phyloP scores from a whole-genome alignment of 163 green algal species.

The Scenedesmus sp. region DNA sequence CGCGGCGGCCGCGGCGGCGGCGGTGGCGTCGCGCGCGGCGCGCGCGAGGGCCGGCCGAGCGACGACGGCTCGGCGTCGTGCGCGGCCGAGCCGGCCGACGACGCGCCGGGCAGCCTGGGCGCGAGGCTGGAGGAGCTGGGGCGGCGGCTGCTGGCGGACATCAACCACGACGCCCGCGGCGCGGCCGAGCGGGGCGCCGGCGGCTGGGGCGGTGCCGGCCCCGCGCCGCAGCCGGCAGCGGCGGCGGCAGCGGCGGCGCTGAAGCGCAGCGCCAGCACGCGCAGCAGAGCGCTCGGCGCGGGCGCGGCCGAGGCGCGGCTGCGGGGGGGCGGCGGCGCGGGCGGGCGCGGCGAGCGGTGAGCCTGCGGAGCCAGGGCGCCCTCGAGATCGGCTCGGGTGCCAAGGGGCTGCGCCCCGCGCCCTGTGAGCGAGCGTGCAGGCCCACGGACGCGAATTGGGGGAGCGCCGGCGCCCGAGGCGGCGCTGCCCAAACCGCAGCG shows the following conservation, averaged over 20 bases:
- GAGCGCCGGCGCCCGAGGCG: too few species aligned
- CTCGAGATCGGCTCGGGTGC: background rate
- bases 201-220: background rate
- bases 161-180: conserved; percentile 25
- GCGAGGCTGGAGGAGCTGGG: conserved; percentile 55
- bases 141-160: conserved; percentile 44
- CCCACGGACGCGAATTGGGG: too few species aligned
- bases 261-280: conserved; percentile 16
- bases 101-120: conserved; percentile 49
- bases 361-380: too few species aligned
- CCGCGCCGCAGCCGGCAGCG: background rate
- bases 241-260: conserved; percentile 5
- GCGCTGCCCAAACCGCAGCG: too few species aligned
- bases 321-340: background rate
- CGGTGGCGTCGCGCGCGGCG: background rate
- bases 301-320: background rate
- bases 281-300: background rate
- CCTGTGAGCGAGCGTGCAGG: background rate
- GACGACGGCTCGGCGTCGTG: background rate
- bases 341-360: too few species aligned
- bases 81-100: conserved; percentile 8
- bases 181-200: background rate
- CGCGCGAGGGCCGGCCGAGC: background rate
- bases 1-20: conserved; percentile 16
- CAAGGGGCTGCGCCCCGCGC: background rate